Base-by-base conservation (phyloP, 2,329 filamentous ascomycete genomes). In the Colletotrichum melonis region DNA sequence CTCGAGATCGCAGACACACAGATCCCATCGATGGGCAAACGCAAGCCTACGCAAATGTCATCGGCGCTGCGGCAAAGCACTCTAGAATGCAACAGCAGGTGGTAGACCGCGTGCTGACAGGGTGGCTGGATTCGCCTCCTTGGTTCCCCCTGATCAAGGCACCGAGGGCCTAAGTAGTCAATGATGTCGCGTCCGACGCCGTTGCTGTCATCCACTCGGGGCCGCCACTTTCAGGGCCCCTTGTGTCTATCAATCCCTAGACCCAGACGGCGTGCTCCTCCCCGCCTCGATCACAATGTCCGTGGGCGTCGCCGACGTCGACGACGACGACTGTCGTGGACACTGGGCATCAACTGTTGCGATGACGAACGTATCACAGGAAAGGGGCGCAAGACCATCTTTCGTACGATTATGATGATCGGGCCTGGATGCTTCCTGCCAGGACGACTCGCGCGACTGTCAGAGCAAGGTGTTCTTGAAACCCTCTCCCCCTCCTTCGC, bases 401-500 rank as follows among this genome's bases (percentile, higher is more conserved):
- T 70, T 70, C 67, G 60, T 65, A 73, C 70, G 69, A 73, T 73
- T 49, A 57, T 62, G 46, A 69, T 70, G 66, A 35, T 49, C 14
- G 22, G 26, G 66, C 14, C 70, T 64, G 24, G 54, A 60, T 55
- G 42, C 35, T 60, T 65, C 46, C 32, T 59, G 55, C 56, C 55
- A 65, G 32, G 46, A 55, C 67, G 66, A 73, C 70, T 73, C 67
- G 60, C 67, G 70, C 55, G 46, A 70, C 57, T 69, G 55, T 73
- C 55, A 64, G 67, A 70, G 67, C 66, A 69, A 70, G 66, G 66
- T 52, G n/a, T 26, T 60, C 54, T 73, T 70, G 67, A 70, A 73
- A 69, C 70, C 59, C 55, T 65, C 32, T 38, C 22, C 42, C 55
- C 66, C 66, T 60, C 66, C 67, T 73, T 56, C 55, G 46, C 66